phyloP scores from a whole-genome alignment of 805 yeast genomes.

The Metschnikowia rubicola region DNA sequence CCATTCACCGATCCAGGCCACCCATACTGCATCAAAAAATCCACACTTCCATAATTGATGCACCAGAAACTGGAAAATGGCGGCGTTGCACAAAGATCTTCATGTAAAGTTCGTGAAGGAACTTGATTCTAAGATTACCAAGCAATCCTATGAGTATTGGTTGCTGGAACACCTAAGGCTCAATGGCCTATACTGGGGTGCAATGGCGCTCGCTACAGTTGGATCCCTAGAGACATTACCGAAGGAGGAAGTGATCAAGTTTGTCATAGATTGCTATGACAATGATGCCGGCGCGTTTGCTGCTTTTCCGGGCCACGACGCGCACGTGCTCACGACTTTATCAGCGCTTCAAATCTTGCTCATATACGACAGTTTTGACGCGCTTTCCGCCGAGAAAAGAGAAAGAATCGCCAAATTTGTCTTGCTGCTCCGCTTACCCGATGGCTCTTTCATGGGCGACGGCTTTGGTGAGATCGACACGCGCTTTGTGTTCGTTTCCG shows the following conservation, averaged over 20 bases:
- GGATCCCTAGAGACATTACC: constrained; percentile 52
- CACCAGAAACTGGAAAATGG: background rate
- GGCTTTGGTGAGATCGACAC: constrained; percentile 90
- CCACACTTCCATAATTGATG: background rate
- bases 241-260: constrained; percentile 60
- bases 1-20: too few relatives aligned
- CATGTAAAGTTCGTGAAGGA: constrained; percentile 36
- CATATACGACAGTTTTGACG: constrained; percentile 53
- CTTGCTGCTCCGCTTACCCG: constrained; percentile 44
- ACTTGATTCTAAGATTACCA: constrained; percentile 31
- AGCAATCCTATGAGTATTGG: constrained; percentile 74
- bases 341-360: constrained; percentile 81
- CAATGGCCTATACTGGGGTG: constrained; percentile 95
- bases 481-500: constrained; percentile 80
- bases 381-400: constrained; percentile 27
- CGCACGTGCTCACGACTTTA: constrained; percentile 79
- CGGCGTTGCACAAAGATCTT: constrained; percentile 7
- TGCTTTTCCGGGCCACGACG: constrained; percentile 84
- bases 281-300: constrained; percentile 74
- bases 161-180: constrained; percentile 83
- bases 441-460: constrained; percentile 89
- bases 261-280: constrained; percentile 66
- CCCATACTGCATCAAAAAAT: too few relatives aligned
- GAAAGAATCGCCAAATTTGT: constrained; percentile 28
- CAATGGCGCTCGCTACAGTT: constrained; percentile 67